Percentiles rank a stretch among this genome's conserved stretches.
Evolutionary conservation across 306 rosid genomes (phyloP).

Genomic region (Cicer chorassanicum): DNA sequence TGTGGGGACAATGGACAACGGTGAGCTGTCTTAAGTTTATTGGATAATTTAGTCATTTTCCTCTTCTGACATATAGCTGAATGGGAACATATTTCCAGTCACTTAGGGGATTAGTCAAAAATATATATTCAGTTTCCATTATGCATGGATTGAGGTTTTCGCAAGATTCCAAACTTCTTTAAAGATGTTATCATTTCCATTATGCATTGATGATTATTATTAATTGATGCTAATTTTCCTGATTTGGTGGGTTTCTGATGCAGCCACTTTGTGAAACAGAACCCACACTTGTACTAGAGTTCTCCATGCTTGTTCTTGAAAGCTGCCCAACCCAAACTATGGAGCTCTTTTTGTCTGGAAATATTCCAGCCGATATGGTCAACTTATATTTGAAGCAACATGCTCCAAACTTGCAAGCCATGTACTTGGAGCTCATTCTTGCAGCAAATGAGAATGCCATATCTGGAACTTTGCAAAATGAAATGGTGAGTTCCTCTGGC

Average conservation of each 20-base stretch:
- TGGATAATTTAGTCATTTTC: constrained; percentile 26
- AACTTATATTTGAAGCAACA: constrained; percentile 95
- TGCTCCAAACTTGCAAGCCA: constrained; percentile 93
- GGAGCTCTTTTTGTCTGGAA: constrained; percentile 90
- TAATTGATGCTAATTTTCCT: constrained; percentile 26
- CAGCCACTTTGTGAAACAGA: constrained; percentile 92
- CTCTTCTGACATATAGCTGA: neutral
- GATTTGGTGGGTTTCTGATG: constrained; percentile 56
- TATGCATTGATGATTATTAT: neutral
- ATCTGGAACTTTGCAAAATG: constrained; percentile 92
- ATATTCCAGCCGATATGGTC: constrained; percentile 97
- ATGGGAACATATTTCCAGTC: constrained; percentile 15
- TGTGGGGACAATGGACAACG: neutral
- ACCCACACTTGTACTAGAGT: constrained; percentile 89
- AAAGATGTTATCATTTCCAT: constrained; percentile 24
- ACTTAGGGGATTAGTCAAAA: constrained; percentile 17
- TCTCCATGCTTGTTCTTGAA: constrained; percentile 94
- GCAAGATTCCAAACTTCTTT: neutral
- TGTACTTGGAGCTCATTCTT: constrained; percentile 91
- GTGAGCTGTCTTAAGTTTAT: constrained; percentile 4
- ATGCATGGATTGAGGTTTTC: neutral
- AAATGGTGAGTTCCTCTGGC: constrained; percentile 70
- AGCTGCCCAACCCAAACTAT: constrained; percentile 93
- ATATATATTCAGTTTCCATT: neutral
- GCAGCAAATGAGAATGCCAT: constrained; percentile 86